Base-by-base conservation (phyloP, 2,329 filamentous ascomycete species). In the Colletotrichum lentis region DNA sequence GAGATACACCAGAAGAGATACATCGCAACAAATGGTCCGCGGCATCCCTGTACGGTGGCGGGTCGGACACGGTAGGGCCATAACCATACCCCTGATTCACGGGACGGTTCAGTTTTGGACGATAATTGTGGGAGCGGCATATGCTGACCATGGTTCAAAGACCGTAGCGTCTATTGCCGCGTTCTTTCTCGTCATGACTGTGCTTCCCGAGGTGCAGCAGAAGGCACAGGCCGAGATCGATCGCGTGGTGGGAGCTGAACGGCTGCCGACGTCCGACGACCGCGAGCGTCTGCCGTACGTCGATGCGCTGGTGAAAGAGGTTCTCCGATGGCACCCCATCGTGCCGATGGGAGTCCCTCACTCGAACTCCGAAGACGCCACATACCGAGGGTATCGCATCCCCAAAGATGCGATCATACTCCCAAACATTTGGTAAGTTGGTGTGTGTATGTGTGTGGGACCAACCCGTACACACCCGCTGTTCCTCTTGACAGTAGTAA, bases 241-340 rank as follows among this genome's bases (percentile, higher is more conserved):
- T 69, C 73, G 76, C 1, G 80, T 86, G 1, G 77, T 88, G 3
- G 85, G 86, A 1, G 71, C 76, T 0, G 68, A 79, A 20, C 78
- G 86, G 2, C 77, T 81, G 16, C 86, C 86, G 0, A 75, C 74
- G 18, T 84, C 82, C 75, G 80, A 82, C 39, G 85, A 88, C 71
- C 77, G 79, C 35, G 74, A 78, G 0, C 74, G 77, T 4, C 73
- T 89, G 7, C 85, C 85, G 0, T 88, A 88, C 71, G 73, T 88
- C 35, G 79, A 80, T 31, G 83, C 83, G 1, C 79, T 86, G 14
- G 80, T 87, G 27, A 86, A 87, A 67, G 86, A 89, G 70, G 80
- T 83, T 1, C 74, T 87, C 10, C 80, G 86, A 3, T 88, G 86
- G 84, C 79, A 84, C 10, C 84, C 85, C 0, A 81, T 86, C 0